A percentile compares a stretch with the other conserved stretches of the same genome.
Evolutionary conservation across 208 protist species (phyloP).

Genomic region (Porcisia deanei): DNA sequence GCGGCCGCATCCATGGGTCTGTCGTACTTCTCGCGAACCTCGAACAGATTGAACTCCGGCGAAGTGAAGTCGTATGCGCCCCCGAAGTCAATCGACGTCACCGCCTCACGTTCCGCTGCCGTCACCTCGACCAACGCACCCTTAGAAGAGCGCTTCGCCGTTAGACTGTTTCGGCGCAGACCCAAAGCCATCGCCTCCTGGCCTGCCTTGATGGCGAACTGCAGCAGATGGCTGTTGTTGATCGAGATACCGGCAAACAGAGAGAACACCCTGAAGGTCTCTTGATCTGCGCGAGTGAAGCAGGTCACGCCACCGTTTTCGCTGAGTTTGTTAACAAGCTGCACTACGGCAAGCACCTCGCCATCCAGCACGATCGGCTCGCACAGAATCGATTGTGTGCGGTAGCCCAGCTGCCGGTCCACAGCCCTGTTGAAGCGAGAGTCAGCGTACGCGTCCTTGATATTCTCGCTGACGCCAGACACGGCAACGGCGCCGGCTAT

Average conservation of each 20-base stretch:
- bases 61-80: constrained; percentile 59
- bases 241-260: constrained; percentile 87
- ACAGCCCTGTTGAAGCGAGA: constrained; percentile 74
- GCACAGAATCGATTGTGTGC: constrained; percentile 78
- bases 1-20: constrained; percentile 59
- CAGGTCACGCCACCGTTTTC: constrained; percentile 43
- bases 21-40: constrained; percentile 43
- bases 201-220: constrained; percentile 80
- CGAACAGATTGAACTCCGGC: constrained; percentile 69
- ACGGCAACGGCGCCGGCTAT: constrained; percentile 78
- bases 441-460: constrained; percentile 76
- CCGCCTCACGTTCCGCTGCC: constrained; percentile 37
- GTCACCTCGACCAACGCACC: constrained; percentile 40
- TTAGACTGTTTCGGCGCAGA: constrained; percentile 34
- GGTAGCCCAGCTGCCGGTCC: constrained; percentile 79
- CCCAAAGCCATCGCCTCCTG: constrained; percentile 75
- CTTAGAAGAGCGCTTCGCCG: neutral
- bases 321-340: constrained; percentile 85
- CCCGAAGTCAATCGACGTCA: constrained; percentile 39
- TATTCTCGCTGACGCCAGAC: constrained; percentile 69
- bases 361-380: constrained; percentile 82
- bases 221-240: constrained; percentile 81
- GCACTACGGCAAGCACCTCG: constrained; percentile 85
- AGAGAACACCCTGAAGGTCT: constrained; percentile 79
- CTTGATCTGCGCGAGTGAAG: constrained; percentile 57